Evolutionary conservation across 2,329 filamentous ascomycete genomes (phyloP), one percentile per base, ranked within the genome.

Genomic region (Rhytidhysteron rufulum): DNA sequence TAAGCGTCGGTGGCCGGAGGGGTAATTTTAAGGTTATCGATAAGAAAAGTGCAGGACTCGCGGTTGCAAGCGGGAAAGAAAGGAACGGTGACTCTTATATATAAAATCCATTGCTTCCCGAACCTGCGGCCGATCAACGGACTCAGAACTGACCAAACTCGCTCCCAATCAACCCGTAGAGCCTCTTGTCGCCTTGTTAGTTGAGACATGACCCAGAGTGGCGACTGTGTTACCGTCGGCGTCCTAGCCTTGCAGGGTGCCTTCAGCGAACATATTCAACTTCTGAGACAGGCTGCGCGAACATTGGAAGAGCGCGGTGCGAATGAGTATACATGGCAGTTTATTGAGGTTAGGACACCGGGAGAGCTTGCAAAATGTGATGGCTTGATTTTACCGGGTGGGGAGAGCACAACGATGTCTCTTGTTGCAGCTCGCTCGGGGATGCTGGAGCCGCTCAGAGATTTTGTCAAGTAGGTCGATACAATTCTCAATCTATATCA

Each of bases 321-420:
- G 30, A 37, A 49, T 19, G 41, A 54, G 30, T n/a, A 51, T 40
- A 43, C 47, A 48, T 83, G 87, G 69, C 59, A 65, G 19, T 87
- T 93, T 58, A 74, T 85, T 48, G 84, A 95, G 65, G 88, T 97
- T 34, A 84, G 91, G 43, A 96, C 84, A 5, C 70, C 79, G 2
- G 69, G 73, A 5, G 78, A 95, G 55, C 76, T 98, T 22, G 70
- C 75, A 4, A 65, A 62, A 51, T 97, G 90, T 68, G 81, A 91
- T 65, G 91, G 82, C 19, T 77, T 98, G 31, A 81, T 98, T 58
- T 81, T 98, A 34, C 93, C 93, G 3, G 93, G 93, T 38, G 93
- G 93, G 46, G 93, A 98, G 67, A 95, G 88, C 68, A 97, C 93
- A 2, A 85, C 91, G 3, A 94, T 98, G 52, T 88, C 88, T 9